phyloP scores from a whole-genome alignment of 2,329 filamentous ascomycete species.

The Ophiostoma fasciatum region DNA sequence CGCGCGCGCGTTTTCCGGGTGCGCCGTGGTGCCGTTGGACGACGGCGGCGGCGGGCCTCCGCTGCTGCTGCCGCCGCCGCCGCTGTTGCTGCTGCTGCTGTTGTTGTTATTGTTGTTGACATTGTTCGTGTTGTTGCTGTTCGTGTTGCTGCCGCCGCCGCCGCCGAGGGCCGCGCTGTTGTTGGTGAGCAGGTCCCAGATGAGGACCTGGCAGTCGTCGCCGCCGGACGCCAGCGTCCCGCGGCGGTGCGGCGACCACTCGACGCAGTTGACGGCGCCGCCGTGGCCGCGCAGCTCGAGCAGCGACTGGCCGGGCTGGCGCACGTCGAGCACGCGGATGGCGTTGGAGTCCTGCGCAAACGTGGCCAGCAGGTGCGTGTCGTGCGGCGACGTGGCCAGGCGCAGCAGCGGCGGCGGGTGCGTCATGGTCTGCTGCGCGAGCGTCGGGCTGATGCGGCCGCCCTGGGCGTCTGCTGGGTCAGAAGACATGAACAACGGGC shows the following conservation, averaged over 20 bases:
- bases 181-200: slow-evolving; percentile 83
- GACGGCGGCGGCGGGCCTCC: slow-evolving; percentile 15
- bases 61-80: background rate
- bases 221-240: slow-evolving; percentile 83
- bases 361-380: slow-evolving; percentile 89
- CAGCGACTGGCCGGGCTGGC: slow-evolving; percentile 88
- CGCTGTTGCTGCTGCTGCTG: slow-evolving; percentile 5
- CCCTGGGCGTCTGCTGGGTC: slow-evolving; percentile 32
- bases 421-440: slow-evolving; percentile 62
- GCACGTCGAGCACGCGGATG: slow-evolving; percentile 88
- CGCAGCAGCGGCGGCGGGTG: slow-evolving; percentile 66
- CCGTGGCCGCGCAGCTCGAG: slow-evolving; percentile 84
- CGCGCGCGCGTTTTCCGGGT: slow-evolving; percentile 43
- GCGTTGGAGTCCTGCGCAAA: slow-evolving; percentile 88
- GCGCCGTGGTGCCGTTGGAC: slow-evolving; percentile 17
- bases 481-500: background rate
- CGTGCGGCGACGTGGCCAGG: slow-evolving; percentile 82
- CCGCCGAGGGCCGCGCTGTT: slow-evolving; percentile 19
- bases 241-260: slow-evolving; percentile 76
- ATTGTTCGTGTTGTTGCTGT: no score
- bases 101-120: no score
- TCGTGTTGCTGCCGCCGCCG: no score
- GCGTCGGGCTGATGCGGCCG: slow-evolving; percentile 55
- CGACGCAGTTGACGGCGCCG: slow-evolving; percentile 76
- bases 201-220: slow-evolving; percentile 79